Base-by-base conservation (phyloP, 345 rosid species). In the Trapa bicornis region DNA sequence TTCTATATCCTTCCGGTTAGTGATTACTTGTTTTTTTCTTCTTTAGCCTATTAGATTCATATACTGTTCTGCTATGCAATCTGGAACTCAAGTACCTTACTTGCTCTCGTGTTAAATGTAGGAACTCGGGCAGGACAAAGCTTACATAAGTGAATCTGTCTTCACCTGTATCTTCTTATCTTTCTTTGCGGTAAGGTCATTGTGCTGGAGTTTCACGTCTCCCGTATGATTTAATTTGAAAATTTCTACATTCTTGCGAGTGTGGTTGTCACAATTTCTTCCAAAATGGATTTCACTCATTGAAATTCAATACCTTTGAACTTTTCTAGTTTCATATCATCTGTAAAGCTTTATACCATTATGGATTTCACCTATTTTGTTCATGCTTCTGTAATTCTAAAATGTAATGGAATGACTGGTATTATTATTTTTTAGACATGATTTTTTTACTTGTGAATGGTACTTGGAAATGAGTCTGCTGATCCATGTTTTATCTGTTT, bases 91-190 rank as follows among this genome's bases (percentile, higher is more conserved):
- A 29, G n/a, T 6, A 22, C 32, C 61, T 57, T 57, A 33, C 50
- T 61, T 4, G 43, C 67, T 73, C 13, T 41, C 41, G 17, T 74
- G 13, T 50, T 65, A 29, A 76, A 70, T 71, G 37, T 56, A 95
- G 99, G 99, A 91, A 78, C 92, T 95, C 57, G 99, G 99, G 67
- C 89, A 86, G 80, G 96, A 89, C 64, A 95, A 79, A 22, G 29
- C 29, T 22, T 22, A 22, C 29, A 22, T 22, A 22, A 22, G 29
- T 22, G 29, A 22, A 22, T 85, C 87, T 1, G 68, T 91, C 36
- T 95, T 95, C 86, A 77, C 83, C 67, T 78, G 38, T 41, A 73
- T 88, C 41, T 95, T 95, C 73, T 35, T 85, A 58, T 85, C 94
- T 0, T 91, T 95, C 61, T 47, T 88, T 71, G 66, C 88, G 92